These are phyloP conservation scores for Kingdonia uniflora DNA, from an alignment of 164 flowering plant genomes.

Conservation along the genomic window DNA sequence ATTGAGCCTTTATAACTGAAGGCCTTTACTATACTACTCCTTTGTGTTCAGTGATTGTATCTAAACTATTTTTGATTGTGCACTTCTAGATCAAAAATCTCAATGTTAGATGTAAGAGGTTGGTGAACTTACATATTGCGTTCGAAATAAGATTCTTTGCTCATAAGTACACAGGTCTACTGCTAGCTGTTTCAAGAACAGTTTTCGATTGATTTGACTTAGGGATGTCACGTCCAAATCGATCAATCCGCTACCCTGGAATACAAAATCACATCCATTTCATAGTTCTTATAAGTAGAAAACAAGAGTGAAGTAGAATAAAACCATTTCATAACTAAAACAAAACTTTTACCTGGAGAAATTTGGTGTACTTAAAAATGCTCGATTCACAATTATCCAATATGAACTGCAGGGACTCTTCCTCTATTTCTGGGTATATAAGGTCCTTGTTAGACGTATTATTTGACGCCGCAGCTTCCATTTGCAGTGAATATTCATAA, in stretches of 20 bases:
- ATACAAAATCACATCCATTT: neutral
- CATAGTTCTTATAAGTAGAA: neutral
- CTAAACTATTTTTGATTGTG: too few relatives aligned
- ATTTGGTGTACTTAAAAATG: constrained; percentile 78
- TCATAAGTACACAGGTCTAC: constrained; percentile 79
- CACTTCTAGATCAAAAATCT: too few relatives aligned
- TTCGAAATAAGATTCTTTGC: constrained; percentile 62
- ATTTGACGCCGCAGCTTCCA: constrained; percentile 87
- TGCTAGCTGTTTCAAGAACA: constrained; percentile 81
- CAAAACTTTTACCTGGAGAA: constrained; percentile 51
- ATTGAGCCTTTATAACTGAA: neutral
- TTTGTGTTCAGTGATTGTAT: too few relatives aligned
- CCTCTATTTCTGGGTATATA: constrained; percentile 73
- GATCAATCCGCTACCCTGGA: constrained; percentile 70
- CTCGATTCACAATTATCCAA: constrained; percentile 81
- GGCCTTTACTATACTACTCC: neutral
- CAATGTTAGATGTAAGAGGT: neutral
- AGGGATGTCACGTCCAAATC: constrained; percentile 83
- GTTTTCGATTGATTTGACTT: constrained; percentile 65
- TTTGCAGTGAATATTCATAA: constrained; percentile 28
- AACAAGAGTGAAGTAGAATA: neutral
- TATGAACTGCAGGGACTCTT: constrained; percentile 68
- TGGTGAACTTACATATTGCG: constrained; percentile 70
- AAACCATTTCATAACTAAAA: constrained; percentile 1
- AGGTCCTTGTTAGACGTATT: constrained; percentile 48